A percentile compares a stretch with the other conserved stretches of the same genome.
Conservation (phyloP, 2,329 filamentous ascomycete genomes). For the Aspergillus spinulosporus region DNA sequence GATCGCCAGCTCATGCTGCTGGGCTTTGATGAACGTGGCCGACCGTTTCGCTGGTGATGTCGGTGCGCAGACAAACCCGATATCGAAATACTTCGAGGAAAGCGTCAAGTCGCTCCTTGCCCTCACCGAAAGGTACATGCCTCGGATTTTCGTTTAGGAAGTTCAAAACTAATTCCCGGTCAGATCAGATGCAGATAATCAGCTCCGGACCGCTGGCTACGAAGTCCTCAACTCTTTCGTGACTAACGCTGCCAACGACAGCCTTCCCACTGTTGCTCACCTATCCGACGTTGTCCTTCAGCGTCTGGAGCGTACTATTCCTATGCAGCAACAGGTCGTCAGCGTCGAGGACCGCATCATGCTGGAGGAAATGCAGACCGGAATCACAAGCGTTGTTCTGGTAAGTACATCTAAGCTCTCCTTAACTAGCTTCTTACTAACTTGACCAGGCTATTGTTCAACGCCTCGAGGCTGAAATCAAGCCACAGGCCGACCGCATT, state of each 20-base stretch:
- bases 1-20: slow-evolving; percentile 98
- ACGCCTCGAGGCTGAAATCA: slow-evolving; percentile 86
- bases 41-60: slow-evolving; percentile 90
- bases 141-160: not conserved
- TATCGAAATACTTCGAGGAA: slow-evolving; percentile 90
- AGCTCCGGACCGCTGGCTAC: slow-evolving; percentile 91
- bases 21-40: slow-evolving; percentile 97
- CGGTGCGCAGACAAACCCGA: slow-evolving; percentile 73
- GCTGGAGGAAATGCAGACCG: slow-evolving; percentile 97
- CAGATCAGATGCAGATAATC: slow-evolving; percentile 73
- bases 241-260: slow-evolving; percentile 84
- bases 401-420: slow-evolving; percentile 28
- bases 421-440: slow-evolving; percentile 15
- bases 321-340: slow-evolving; percentile 88
- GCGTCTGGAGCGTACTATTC: slow-evolving; percentile 84
- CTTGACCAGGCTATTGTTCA: slow-evolving; percentile 69
- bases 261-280: slow-evolving; percentile 73
- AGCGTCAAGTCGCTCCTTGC: slow-evolving; percentile 82
- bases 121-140: slow-evolving; percentile 70
- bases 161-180: slow-evolving; percentile 16
- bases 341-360: slow-evolving; percentile 96
- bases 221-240: slow-evolving; percentile 96
- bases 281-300: slow-evolving; percentile 87
- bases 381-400: slow-evolving; percentile 85
- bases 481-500: slow-evolving; percentile 86